These are phyloP conservation scores for Coemansia sp. DNA, from an alignment of 192 early-diverging fungal species.

Conservation along the genomic window DNA sequence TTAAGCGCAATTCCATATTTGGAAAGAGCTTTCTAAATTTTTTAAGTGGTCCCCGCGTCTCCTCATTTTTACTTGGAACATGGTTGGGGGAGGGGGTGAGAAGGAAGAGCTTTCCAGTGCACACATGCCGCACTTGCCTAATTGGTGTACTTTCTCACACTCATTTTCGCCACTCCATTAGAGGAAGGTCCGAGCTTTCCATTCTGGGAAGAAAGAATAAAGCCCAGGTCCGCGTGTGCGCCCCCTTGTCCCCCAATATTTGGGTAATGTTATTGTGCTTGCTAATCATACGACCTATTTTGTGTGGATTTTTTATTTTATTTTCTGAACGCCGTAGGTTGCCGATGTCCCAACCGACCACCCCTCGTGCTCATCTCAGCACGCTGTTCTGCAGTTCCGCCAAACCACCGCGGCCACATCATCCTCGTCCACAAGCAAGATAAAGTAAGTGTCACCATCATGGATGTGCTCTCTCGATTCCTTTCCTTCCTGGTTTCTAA, in stretches of 20 bases:
- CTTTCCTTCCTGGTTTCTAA: neutral
- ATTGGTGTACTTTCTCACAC: slow-evolving; percentile 21
- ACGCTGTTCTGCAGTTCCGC: slow-evolving; percentile 90
- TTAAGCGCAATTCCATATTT: neutral
- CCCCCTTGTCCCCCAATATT: neutral
- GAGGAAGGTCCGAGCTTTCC: slow-evolving; percentile 8
- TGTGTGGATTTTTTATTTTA: neutral
- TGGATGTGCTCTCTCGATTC: neutral
- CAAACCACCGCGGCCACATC: slow-evolving; percentile 51
- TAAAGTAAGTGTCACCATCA: slow-evolving; percentile 22
- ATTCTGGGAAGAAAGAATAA: neutral
- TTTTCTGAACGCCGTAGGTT: slow-evolving; percentile 57
- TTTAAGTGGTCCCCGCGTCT: slow-evolving; percentile 5
- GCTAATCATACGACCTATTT: neutral
- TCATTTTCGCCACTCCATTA: slow-evolving; percentile 4
- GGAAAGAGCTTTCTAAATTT: neutral
- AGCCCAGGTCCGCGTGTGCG: neutral
- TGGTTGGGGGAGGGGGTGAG: neutral
- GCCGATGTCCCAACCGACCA: slow-evolving; percentile 96
- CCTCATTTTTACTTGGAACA: neutral
- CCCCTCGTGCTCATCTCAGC: slow-evolving; percentile 93
- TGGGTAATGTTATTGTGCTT: neutral
- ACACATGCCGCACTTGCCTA: slow-evolving; percentile 5
- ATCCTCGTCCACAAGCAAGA: neutral
- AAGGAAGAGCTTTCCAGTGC: neutral